A percentile compares a stretch with the other conserved stretches of the same genome.
Evolutionary conservation across 805 yeast species (phyloP).

Genomic region (Tetrapisispora pingtungensis): DNA sequence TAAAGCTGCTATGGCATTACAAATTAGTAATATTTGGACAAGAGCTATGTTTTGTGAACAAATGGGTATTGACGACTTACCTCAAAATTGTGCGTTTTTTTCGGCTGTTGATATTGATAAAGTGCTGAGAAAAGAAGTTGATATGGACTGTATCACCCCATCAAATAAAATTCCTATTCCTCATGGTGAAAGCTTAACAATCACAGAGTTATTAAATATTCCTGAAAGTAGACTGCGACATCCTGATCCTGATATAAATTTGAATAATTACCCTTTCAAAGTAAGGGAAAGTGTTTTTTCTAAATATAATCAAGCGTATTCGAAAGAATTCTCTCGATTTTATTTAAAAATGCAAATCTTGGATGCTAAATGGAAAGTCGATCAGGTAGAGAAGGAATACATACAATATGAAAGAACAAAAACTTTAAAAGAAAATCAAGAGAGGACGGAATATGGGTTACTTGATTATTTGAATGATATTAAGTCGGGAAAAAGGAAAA

Average conservation of each 20-base stretch:
- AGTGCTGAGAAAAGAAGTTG: slow-evolving; percentile 87
- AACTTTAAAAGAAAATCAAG: slow-evolving; percentile 8
- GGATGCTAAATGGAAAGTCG: slow-evolving; percentile 16
- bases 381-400: slow-evolving; percentile 19
- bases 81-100: slow-evolving; percentile 92
- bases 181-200: slow-evolving; percentile 70
- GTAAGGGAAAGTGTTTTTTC: slow-evolving; percentile 26
- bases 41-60: slow-evolving; percentile 92
- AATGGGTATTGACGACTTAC: slow-evolving; percentile 77
- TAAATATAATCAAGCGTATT: slow-evolving; percentile 21
- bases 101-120: slow-evolving; percentile 87
- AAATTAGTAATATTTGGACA: slow-evolving; percentile 89
- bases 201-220: slow-evolving; percentile 39
- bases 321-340: slow-evolving; percentile 19
- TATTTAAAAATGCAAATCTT: slow-evolving; percentile 26
- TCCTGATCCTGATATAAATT: slow-evolving; percentile 12
- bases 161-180: slow-evolving; percentile 63
- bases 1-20: slow-evolving; percentile 71
- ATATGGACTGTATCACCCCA: slow-evolving; percentile 83
- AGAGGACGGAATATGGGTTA: slow-evolving; percentile 11
- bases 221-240: slow-evolving; percentile 20
- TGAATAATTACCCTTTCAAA: slow-evolving; percentile 14
- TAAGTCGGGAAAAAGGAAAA: slow-evolving; percentile 11
- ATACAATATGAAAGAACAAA: slow-evolving; percentile 8
- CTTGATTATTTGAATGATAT: slow-evolving; percentile 19